These are phyloP conservation scores for Lodderomyces theae DNA, from an alignment of 1,139 yeast species.

Conservation along the genomic window DNA sequence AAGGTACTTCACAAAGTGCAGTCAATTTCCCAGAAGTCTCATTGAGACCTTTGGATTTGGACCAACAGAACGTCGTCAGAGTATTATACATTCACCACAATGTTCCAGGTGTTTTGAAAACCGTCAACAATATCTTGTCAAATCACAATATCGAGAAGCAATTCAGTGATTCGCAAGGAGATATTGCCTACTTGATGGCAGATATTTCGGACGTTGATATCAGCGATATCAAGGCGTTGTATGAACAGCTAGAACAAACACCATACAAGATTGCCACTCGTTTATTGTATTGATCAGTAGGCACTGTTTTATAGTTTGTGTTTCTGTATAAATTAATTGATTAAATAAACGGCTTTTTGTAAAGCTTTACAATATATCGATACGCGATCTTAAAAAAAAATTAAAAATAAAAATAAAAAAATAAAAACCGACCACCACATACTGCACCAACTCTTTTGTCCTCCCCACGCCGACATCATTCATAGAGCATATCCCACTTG, in stretches of 20 bases:
- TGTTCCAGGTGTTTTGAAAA: conserved; percentile 98
- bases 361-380: too few relatives aligned
- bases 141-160: conserved; percentile 97
- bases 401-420: too few relatives aligned
- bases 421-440: too few relatives aligned
- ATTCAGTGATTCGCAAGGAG: conserved; percentile 93
- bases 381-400: too few relatives aligned
- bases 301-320: conserved; percentile 1
- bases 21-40: conserved; percentile 99
- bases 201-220: conserved; percentile 86
- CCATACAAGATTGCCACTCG: conserved; percentile 91
- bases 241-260: conserved; percentile 85
- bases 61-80: conserved; percentile 86
- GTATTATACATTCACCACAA: conserved; percentile 95
- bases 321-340: too few relatives aligned
- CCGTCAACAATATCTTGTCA: conserved; percentile 93
- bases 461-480: too few relatives aligned
- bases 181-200: conserved; percentile 96
- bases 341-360: too few relatives aligned
- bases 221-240: conserved; percentile 78
- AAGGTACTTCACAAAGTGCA: conserved; percentile 94
- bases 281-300: conserved; percentile 62
- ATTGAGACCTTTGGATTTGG: conserved; percentile 83
- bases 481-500: too few relatives aligned
- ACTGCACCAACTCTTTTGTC: too few relatives aligned